Conservation (phyloP, 1,139 yeast species). For the Geotrichum australiense region DNA sequence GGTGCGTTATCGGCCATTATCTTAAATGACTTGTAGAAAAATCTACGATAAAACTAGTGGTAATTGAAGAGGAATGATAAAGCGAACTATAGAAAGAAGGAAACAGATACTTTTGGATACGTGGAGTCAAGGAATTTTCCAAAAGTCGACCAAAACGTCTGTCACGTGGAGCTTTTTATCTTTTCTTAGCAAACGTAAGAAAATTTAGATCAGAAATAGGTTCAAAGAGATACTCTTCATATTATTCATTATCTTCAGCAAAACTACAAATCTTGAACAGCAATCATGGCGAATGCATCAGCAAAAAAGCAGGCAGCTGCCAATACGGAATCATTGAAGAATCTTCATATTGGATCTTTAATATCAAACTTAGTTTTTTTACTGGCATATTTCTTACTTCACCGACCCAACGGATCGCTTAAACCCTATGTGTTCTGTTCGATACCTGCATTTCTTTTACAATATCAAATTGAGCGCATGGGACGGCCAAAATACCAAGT, state of each 20-base stretch:
- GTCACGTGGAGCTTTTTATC: neutral
- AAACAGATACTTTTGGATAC: constrained; percentile 8
- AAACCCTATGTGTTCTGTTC: constrained; percentile 51
- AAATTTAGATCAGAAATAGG: neutral
- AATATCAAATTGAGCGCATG: constrained; percentile 52
- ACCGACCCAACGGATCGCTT: constrained; percentile 46
- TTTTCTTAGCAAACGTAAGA: neutral
- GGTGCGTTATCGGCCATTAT: neutral
- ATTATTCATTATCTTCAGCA: neutral
- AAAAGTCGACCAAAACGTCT: neutral
- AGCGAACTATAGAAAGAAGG: neutral
- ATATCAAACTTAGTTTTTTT: constrained; percentile 41
- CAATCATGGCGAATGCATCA: constrained; percentile 56
- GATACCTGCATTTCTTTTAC: constrained; percentile 49
- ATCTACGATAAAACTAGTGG: neutral
- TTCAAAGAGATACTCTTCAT: neutral
- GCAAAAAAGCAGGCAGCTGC: constrained; percentile 62
- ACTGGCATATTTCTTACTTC: constrained; percentile 39
- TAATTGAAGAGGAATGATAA: neutral
- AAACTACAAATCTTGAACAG: no score
- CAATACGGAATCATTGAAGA: constrained; percentile 49
- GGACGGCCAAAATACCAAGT: constrained; percentile 56
- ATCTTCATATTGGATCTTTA: constrained; percentile 46
- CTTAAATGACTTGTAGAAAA: neutral
- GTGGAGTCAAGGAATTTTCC: constrained; percentile 2